Evolutionary conservation across 2,329 filamentous ascomycete species (phyloP), one percentile per base, ranked within the genome.

Genomic region (Trichoderma koningii): DNA sequence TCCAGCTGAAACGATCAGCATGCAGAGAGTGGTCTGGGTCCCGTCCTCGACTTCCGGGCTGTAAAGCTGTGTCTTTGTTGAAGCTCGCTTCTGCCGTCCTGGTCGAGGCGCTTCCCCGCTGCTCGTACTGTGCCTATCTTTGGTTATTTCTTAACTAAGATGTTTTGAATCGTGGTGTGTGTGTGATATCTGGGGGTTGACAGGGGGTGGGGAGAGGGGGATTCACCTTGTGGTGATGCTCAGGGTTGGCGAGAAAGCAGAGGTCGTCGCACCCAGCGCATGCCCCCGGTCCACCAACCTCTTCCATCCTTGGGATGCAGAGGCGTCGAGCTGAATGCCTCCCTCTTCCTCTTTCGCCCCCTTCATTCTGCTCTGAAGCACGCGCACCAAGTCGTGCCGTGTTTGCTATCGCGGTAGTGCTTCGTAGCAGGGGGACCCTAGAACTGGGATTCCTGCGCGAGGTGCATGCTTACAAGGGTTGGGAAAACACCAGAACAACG

Each of bases 1-100:
- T 28, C 57, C 26, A 23, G 48, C 50, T 62, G 59, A 62, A 62
- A 53, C 50, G 50, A 62, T 62, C 38, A 45, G 47, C 59, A 62
- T 55, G 41, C 59, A 38, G 41, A 53, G 50, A 38, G 38, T 61
- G 57, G 57, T 52, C 57, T 52, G 38, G 59, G 48, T 51, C 57
- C 28, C 28, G 28, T 47, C 47, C 47, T 51, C 45, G 30, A 26
- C 17, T 41, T 60, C 45, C 23, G 34, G 21, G 44, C 26, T 38
- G 34, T 55, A 38, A 42, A 9, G 26, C 26, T 42, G 15, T 26
- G 5, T 41, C 21, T 41, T 4, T 23, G n/a, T 21, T 52, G 51
- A 14, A 52, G 6, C 34, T 45, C 41, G 48, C 48, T 44, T 52
- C 34, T 30, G 19, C 26, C 7, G 14, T 28, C 50, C 38, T 38